Evolutionary conservation across 805 yeast species (phyloP).

Genomic region (Teunomyces kruisii): DNA sequence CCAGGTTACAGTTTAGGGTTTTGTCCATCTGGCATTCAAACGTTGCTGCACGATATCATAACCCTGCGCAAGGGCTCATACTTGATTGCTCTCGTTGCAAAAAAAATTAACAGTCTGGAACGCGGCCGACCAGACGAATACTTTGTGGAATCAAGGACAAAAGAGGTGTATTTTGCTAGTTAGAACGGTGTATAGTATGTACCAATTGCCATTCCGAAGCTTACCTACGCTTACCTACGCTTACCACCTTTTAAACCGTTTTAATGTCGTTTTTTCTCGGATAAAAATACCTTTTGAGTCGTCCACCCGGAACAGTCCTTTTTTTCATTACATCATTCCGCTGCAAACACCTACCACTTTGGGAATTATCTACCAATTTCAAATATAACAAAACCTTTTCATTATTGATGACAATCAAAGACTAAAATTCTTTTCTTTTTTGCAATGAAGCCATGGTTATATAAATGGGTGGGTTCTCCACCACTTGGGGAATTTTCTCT

Average conservation of each 20-base stretch:
- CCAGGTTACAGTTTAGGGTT: neutral
- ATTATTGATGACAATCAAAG: neutral
- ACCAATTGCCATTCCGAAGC: too few species aligned
- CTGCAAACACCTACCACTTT: neutral
- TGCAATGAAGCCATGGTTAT: neutral
- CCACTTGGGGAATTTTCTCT: neutral
- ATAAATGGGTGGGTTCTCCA: neutral
- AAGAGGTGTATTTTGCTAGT: too few species aligned
- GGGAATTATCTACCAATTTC: too few species aligned
- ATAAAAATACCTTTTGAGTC: too few species aligned
- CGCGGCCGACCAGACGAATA: too few species aligned
- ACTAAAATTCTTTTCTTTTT: neutral
- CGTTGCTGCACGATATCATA: neutral
- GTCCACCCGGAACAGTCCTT: neutral
- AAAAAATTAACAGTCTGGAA: neutral
- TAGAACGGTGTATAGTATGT: too few species aligned
- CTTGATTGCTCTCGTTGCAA: neutral
- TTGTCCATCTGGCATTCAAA: neutral
- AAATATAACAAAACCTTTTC: too few species aligned
- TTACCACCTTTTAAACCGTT: too few species aligned
- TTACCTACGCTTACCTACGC: too few species aligned
- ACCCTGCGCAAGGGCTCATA: neutral
- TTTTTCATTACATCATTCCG: neutral
- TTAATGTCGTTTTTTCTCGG: too few species aligned
- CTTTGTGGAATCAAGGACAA: too few species aligned